These are phyloP conservation scores for Calendula officinalis DNA, from an alignment of 129 eudicot species.

Conservation along the genomic window DNA sequence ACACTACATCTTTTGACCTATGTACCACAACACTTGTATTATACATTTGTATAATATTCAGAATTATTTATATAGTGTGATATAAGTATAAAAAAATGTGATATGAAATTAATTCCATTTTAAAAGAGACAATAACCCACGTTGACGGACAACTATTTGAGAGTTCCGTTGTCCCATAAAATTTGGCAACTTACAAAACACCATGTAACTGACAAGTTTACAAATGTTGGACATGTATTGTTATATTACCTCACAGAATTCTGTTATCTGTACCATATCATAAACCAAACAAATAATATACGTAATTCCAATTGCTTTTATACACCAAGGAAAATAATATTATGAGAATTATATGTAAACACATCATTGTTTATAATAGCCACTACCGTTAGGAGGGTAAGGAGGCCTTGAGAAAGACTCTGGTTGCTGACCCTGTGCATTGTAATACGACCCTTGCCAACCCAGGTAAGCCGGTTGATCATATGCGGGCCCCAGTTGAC, in stretches of 20 bases:
- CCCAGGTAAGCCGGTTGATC: slow-evolving; percentile 87
- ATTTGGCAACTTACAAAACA: slow-evolving; percentile 11
- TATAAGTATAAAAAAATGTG: too few relatives aligned
- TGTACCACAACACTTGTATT: too few relatives aligned
- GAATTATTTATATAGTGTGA: too few relatives aligned
- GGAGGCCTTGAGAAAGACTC: slow-evolving; percentile 45
- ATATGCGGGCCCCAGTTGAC: slow-evolving; percentile 35
- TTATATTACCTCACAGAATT: background rate
- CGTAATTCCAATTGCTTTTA: background rate
- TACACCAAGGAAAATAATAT: background rate
- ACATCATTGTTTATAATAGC: slow-evolving; percentile 32
- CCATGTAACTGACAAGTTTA: slow-evolving; percentile 11
- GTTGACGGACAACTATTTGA: too few relatives aligned
- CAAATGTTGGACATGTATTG: background rate
- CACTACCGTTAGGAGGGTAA: slow-evolving; percentile 36
- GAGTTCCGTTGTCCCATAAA: background rate
- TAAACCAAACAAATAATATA: slow-evolving; percentile 6
- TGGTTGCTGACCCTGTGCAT: slow-evolving; percentile 61
- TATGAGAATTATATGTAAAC: background rate
- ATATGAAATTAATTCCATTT: too few relatives aligned
- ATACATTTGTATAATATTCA: too few relatives aligned
- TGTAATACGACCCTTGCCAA: slow-evolving; percentile 82
- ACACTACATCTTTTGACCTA: too few relatives aligned
- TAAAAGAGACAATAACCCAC: background rate
- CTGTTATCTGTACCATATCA: background rate